Evolutionary conservation across 345 rosid species (phyloP).

Genomic region (Combretum micranthum): DNA sequence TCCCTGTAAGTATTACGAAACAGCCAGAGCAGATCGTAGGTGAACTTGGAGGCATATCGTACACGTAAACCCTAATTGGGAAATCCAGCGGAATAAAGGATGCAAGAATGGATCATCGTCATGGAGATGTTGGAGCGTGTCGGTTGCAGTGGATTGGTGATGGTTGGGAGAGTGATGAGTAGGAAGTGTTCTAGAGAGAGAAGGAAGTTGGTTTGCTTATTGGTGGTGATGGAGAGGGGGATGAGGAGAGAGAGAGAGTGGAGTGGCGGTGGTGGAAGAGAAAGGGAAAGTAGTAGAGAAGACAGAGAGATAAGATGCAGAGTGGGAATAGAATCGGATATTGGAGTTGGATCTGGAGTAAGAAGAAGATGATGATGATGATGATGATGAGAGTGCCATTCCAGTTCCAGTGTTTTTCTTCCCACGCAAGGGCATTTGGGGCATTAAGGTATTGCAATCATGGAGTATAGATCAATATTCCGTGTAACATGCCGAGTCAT

Average conservation of each 20-base stretch:
- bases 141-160: slow-evolving; percentile 18
- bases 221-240: slow-evolving; percentile 13
- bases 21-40: slow-evolving; percentile 70
- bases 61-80: slow-evolving; percentile 77
- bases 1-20: slow-evolving; percentile 61
- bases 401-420: too few species aligned
- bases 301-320: slow-evolving; percentile 26
- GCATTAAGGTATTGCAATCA: too few species aligned
- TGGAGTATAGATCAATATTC: too few species aligned
- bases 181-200: slow-evolving; percentile 63
- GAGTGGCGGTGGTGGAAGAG: slow-evolving; percentile 16
- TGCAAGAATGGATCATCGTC: slow-evolving; percentile 21
- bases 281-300: slow-evolving; percentile 19
- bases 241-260: slow-evolving; percentile 15
- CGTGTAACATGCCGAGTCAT: too few species aligned
- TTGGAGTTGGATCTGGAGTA: slow-evolving; percentile 9
- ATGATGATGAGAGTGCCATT: background rate
- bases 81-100: slow-evolving; percentile 28
- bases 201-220: slow-evolving; percentile 54
- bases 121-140: slow-evolving; percentile 35
- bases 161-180: slow-evolving; percentile 2
- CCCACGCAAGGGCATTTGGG: too few species aligned
- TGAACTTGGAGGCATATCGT: slow-evolving; percentile 89
- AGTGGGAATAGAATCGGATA: slow-evolving; percentile 39
- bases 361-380: slow-evolving; percentile 22